Evolutionary conservation across 257 asterid species (phyloP).

Genomic region (Galeopsis tetrahit): DNA sequence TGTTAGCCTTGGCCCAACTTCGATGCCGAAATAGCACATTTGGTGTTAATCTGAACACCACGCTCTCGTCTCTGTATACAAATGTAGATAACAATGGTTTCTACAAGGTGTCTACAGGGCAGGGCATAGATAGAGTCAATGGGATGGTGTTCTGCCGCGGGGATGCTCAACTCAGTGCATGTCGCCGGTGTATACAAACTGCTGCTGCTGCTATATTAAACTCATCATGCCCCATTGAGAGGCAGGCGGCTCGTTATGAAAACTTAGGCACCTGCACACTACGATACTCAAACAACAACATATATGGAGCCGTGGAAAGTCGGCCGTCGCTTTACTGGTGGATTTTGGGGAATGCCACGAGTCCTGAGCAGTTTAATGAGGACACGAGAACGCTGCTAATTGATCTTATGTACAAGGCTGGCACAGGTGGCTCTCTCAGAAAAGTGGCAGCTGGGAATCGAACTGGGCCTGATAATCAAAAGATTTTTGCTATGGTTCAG

Average conservation of each 20-base stretch:
- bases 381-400: slow-evolving; percentile 21
- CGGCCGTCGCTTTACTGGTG: neutral
- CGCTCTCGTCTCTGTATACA: slow-evolving; percentile 34
- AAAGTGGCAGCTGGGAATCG: slow-evolving; percentile 40
- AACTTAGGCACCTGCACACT: slow-evolving; percentile 30
- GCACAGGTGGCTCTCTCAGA: slow-evolving; percentile 32
- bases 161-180: slow-evolving; percentile 25
- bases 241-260: slow-evolving; percentile 30
- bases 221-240: slow-evolving; percentile 36
- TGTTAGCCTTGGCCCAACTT: slow-evolving; percentile 16
- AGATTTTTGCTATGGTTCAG: slow-evolving; percentile 31
- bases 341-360: neutral
- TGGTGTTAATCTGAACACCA: slow-evolving; percentile 23
- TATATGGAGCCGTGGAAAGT: neutral
- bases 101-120: slow-evolving; percentile 35
- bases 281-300: slow-evolving; percentile 40
- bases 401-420: slow-evolving; percentile 29
- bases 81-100: slow-evolving; percentile 33
- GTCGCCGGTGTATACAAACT: slow-evolving; percentile 22
- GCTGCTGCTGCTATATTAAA: neutral
- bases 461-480: slow-evolving; percentile 21
- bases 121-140: slow-evolving; percentile 27
- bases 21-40: slow-evolving; percentile 30
- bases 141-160: slow-evolving; percentile 37
- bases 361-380: slow-evolving; percentile 15